Base-by-base conservation (phyloP, 2,329 filamentous ascomycete species). In the Geosmithia morbida region DNA sequence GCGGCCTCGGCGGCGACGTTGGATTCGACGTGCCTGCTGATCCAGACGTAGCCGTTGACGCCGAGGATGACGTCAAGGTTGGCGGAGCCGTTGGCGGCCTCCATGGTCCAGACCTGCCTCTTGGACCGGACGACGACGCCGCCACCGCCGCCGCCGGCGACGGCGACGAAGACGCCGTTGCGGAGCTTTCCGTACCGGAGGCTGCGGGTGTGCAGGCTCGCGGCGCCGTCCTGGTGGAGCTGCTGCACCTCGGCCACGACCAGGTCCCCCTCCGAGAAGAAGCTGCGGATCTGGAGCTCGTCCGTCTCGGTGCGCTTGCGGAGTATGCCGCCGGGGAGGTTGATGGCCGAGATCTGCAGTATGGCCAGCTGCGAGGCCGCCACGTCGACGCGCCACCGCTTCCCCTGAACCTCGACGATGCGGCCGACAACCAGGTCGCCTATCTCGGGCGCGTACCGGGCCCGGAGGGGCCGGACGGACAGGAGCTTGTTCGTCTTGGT, bases 41-140 rank as follows among this genome's bases (percentile, higher is more conserved):
- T 89, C 85, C 87, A 98, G 49, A 97, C 88, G 61, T 94, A 97
- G 1, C 92, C 92, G 58, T 98, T 98, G 40, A 98, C 92, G 2
- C 92, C 92, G 1, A 98, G 71, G 46, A 95, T 76, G 7, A 97
- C 79, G 59, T 96, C 87, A 26, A 98, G 77, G 52, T 80, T 82
- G 46, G 77, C 73, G 33, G 75, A 72, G 33, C 74, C 70, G 51
- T 70, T 66, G 41, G 66, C 68, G 6, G 62, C 63, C 50, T 83
- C 77, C 56, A 94, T 69, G 0, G 87, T 92, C 75, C 92, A 95
- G 41, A 92, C 83, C 67, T 98, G 92, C 49, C 89, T 71, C 55
- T 90, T 78, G 20, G 82, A 79, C 46, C 92, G 72, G 29, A 94
- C 87, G 1, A 97, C 88, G 42, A 88, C 88, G 2, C 81, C 82